These are phyloP conservation scores for Trypethelium eluteriae DNA, from an alignment of 495 filamentous ascomycete species.

Conservation along the genomic window DNA sequence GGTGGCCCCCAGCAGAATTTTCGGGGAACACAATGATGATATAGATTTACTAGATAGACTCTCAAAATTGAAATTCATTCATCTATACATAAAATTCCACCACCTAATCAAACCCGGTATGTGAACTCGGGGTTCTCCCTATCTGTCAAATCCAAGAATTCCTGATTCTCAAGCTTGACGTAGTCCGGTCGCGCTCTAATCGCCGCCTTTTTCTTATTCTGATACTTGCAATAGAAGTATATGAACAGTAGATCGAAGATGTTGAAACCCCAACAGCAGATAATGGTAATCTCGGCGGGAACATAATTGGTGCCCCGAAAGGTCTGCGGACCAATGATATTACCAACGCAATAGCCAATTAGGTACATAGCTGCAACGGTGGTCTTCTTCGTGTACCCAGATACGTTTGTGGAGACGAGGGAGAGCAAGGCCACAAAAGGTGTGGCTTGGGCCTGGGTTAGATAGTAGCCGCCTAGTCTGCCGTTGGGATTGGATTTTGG, in stretches of 20 bases:
- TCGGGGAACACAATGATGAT: no score
- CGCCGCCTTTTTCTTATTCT: constrained; percentile 56
- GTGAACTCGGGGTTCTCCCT: constrained; percentile 41
- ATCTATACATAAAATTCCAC: neutral
- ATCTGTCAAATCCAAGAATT: constrained; percentile 53
- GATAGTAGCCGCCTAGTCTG: constrained; percentile 56
- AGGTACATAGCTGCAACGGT: constrained; percentile 63
- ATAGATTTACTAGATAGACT: no score
- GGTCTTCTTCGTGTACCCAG: constrained; percentile 70
- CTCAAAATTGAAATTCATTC: neutral
- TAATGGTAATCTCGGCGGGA: constrained; percentile 60
- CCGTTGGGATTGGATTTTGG: constrained; percentile 52
- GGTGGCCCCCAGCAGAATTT: no score
- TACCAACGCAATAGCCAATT: constrained; percentile 37
- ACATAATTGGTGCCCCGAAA: constrained; percentile 57
- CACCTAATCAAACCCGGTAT: constrained; percentile 27
- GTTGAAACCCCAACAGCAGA: constrained; percentile 54
- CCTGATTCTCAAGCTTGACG: constrained; percentile 60
- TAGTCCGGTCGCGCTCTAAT: constrained; percentile 50
- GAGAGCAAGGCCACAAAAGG: constrained; percentile 52
- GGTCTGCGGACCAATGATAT: constrained; percentile 48
- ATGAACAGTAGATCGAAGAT: constrained; percentile 53
- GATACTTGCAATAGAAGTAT: constrained; percentile 50
- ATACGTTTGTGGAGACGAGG: constrained; percentile 58
- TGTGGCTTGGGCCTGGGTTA: constrained; percentile 53